These are phyloP conservation scores for Diaporthe vaccinii DNA, from an alignment of 2,329 filamentous ascomycete genomes.

Conservation along the genomic window DNA sequence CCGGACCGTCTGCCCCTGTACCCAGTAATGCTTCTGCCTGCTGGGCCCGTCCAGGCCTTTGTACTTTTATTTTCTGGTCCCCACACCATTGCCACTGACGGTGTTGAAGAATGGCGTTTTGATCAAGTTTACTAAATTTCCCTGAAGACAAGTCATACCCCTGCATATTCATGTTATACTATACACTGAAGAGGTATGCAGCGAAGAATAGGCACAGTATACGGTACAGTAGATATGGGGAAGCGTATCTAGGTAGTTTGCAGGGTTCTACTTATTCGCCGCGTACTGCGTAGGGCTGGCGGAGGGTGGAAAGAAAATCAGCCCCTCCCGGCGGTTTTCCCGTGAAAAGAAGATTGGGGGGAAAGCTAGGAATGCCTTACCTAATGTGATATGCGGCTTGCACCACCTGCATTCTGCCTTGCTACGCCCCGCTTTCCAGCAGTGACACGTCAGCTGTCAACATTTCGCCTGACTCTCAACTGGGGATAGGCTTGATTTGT, in stretches of 20 bases:
- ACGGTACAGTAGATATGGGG: not conserved
- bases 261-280: not conserved
- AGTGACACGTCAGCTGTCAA: not conserved
- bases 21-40: slow-evolving; percentile 29
- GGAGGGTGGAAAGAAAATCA: not conserved
- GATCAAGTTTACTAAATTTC: not conserved
- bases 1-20: not conserved
- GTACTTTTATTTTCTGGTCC: not conserved
- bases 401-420: not conserved
- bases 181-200: not conserved
- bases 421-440: not conserved
- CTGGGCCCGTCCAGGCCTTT: not conserved
- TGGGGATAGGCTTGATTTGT: not conserved
- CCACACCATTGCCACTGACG: not conserved
- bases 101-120: not conserved
- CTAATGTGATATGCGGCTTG: not conserved
- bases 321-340: not conserved
- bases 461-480: not conserved
- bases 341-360: too few relatives aligned
- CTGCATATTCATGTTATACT: too few relatives aligned
- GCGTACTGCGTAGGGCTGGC: not conserved
- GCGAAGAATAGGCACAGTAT: not conserved
- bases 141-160: too few relatives aligned
- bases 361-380: not conserved
- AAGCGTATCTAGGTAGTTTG: not conserved